Evolutionary conservation across 169 alveolate genomes (phyloP).

Genomic region (Cytauxzoon felis): DNA sequence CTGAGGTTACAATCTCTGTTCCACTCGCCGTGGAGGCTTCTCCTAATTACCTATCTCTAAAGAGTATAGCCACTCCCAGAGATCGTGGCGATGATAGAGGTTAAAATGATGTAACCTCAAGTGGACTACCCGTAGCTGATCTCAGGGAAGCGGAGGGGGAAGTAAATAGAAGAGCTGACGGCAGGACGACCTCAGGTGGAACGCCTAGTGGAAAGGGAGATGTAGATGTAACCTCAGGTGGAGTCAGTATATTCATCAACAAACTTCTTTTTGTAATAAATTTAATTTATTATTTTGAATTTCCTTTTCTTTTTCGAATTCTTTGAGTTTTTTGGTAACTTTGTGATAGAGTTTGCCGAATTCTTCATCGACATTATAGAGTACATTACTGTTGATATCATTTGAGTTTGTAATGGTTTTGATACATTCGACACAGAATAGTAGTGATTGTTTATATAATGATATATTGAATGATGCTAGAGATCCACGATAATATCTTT

Average conservation of each 20-base stretch:
- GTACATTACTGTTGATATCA: not conserved
- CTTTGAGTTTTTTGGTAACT: not conserved
- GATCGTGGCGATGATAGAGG: too few relatives aligned
- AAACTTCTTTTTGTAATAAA: constrained; percentile 6
- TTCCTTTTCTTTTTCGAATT: constrained; percentile 15
- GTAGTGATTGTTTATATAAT: constrained; percentile 51
- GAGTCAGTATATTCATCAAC: not conserved
- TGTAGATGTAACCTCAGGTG: too few relatives aligned
- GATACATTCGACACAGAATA: constrained; percentile 48
- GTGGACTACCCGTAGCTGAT: too few relatives aligned
- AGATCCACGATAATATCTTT: constrained; percentile 60
- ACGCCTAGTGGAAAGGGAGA: too few relatives aligned
- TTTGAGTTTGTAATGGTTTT: constrained; percentile 10
- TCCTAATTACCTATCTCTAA: too few relatives aligned
- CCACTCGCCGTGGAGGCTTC: too few relatives aligned
- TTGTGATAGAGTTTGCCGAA: constrained; percentile 11
- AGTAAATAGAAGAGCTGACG: too few relatives aligned
- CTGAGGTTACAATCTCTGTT: too few relatives aligned
- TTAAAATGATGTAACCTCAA: too few relatives aligned
- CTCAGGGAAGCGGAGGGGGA: too few relatives aligned
- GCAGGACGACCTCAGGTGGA: too few relatives aligned
- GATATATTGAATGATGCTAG: constrained; percentile 47
- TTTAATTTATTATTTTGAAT: not conserved
- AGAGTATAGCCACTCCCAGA: too few relatives aligned
- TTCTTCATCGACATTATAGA: constrained; percentile 3